phyloP scores from a whole-genome alignment of 306 rosid genomes.

The Ochetophila trinervis region DNA sequence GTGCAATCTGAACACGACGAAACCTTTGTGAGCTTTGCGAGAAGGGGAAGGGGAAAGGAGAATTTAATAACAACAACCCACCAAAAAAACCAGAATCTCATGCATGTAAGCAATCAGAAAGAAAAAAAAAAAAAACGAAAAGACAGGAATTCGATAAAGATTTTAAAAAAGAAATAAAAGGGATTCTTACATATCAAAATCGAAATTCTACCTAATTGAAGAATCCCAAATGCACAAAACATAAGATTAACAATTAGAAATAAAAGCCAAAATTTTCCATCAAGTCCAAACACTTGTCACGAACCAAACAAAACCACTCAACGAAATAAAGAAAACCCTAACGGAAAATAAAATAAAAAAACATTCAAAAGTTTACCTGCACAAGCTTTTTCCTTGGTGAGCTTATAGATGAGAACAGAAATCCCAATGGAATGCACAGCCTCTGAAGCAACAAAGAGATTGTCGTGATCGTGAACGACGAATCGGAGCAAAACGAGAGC shows the following conservation, averaged over 20 bases:
- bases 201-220: not conserved
- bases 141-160: not conserved
- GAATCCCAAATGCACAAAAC: conserved; percentile 6
- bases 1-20: no score
- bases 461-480: conserved; percentile 88
- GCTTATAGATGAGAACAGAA: conserved; percentile 80
- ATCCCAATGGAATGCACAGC: conserved; percentile 88
- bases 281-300: not conserved
- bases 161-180: not conserved
- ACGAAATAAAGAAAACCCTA: not conserved
- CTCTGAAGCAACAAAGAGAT: conserved; percentile 89
- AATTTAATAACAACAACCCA: no score
- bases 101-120: no score
- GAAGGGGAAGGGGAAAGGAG: no score
- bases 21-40: no score
- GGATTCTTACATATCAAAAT: not conserved
- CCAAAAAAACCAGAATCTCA: no score
- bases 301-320: not conserved
- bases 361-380: conserved; percentile 45
- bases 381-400: conserved; percentile 85
- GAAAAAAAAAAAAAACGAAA: no score
- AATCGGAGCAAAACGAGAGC: conserved; percentile 72
- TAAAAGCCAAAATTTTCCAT: not conserved
- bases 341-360: not conserved
- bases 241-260: not conserved